Percentiles rank a stretch among this genome's conserved stretches.
Evolutionary conservation across 441 rosid species (phyloP).

Genomic region (Adansonia grandidieri): DNA sequence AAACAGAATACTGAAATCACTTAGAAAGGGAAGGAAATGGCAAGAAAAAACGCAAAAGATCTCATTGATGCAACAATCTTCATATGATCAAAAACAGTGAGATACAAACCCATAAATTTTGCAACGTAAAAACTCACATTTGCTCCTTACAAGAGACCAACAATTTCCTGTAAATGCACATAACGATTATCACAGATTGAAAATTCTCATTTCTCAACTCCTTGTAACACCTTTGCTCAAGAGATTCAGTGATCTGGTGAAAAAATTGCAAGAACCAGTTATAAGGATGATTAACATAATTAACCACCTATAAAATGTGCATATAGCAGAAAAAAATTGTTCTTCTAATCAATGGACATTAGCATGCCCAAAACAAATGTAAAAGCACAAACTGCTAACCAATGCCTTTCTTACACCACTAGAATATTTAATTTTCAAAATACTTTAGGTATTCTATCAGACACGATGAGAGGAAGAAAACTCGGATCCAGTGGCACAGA

Average conservation of each 20-base stretch:
- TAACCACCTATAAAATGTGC: background rate
- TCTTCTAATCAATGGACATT: background rate
- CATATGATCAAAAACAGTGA: background rate
- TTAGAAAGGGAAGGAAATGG: background rate
- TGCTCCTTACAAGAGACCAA: constrained; percentile 83
- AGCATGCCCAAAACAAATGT: constrained; percentile 7
- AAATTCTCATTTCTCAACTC: constrained; percentile 91
- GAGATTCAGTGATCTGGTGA: constrained; percentile 76
- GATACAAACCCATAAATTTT: constrained; percentile 15
- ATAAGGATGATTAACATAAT: background rate
- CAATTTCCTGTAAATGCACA: constrained; percentile 87
- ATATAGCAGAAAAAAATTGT: background rate
- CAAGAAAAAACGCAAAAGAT: background rate
- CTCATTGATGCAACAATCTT: constrained; percentile 11
- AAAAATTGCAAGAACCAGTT: constrained; percentile 30
- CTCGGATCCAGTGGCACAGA: background rate
- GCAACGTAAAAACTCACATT: constrained; percentile 62
- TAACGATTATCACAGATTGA: constrained; percentile 72
- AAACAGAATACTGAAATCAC: background rate
- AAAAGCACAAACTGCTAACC: background rate
- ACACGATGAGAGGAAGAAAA: background rate
- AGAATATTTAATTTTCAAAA: constrained; percentile 1
- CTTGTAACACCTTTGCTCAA: constrained; percentile 97
- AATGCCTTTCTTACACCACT: background rate
- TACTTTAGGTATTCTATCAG: constrained; percentile 1